Evolutionary conservation across 148 eudicot genomes (phyloP).

Genomic region (Dianthus caryophyllus): DNA sequence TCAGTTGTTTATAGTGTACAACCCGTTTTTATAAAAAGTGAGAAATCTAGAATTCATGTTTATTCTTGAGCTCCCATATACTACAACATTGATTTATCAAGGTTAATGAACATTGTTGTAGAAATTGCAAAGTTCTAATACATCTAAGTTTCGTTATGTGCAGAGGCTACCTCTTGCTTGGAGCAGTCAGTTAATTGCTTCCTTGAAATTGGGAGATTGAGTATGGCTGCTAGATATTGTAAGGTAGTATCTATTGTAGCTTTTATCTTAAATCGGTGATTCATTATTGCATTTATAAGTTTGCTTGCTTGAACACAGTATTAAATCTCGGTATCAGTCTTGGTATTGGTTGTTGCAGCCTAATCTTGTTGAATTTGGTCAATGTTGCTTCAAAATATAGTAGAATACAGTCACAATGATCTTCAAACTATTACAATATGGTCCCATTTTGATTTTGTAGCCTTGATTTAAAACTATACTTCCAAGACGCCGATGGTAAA

Average conservation of each 20-base stretch:
- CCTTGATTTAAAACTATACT: too few species aligned
- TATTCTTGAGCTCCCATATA: background rate
- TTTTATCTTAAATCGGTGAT: background rate
- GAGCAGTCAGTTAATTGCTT: slow-evolving; percentile 64
- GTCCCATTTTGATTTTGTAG: too few species aligned
- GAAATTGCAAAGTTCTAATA: slow-evolving; percentile 7
- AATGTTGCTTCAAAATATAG: too few species aligned
- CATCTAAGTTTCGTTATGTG: slow-evolving; percentile 12
- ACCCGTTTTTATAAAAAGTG: background rate
- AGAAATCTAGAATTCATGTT: background rate
- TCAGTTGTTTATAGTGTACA: background rate
- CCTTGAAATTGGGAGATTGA: slow-evolving; percentile 82
- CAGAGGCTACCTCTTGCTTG: slow-evolving; percentile 63
- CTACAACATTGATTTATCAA: background rate
- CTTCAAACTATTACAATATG: too few species aligned
- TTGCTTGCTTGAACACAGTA: background rate
- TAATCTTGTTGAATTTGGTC: too few species aligned
- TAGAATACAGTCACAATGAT: too few species aligned
- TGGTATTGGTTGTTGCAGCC: too few species aligned
- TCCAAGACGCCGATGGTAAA: background rate
- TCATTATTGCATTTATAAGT: background rate
- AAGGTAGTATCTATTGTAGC: slow-evolving; percentile 46
- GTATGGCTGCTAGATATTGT: slow-evolving; percentile 83
- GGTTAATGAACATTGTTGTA: background rate
- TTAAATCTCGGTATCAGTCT: too few species aligned